Base-by-base conservation (phyloP, 148 eudicot species). In the Rheum nobile region DNA sequence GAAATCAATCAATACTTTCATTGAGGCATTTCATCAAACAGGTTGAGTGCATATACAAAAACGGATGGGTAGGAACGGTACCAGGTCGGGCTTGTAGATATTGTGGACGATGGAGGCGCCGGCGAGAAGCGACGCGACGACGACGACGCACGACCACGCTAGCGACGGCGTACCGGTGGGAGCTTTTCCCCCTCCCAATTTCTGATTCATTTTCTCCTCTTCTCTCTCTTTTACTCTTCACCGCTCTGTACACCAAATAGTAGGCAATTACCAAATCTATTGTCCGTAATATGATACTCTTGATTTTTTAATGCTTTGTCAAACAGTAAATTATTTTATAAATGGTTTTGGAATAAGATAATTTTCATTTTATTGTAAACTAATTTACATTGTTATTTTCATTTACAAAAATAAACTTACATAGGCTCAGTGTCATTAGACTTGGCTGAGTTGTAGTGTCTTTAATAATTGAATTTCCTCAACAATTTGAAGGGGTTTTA, bases 31-130 rank as follows among this genome's bases (percentile, higher is more conserved):
- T 65, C 70, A 34, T 65, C 70, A 19, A 65, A 34, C 70, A 65
- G 41, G 41, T 65, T 65, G 70, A 16, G 70, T 65, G 70, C 70
- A 6, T 14, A 1, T 4, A 14, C 10, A 32, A 34, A 65, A 17
- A 17, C 34, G 16, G 17, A 31, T 6, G 67, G 67, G 13, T 17
- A 4, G 7, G 37, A 16, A 6, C 2, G 5, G 21, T 77, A 91
- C 97, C 82, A 91, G 77, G 67, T 89, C 82, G 43, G 96, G 98
- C 80, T 93, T 93, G 75, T 77, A 90, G 77, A 90, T 74, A 76
- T 93, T 93, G 84, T 93, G 98, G 48, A 93, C 94, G 54, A 93
- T 43, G 74, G 98, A 93, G 46, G 98, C 98, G 3, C 97, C 97
- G 73, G 87, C 82, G 39, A 91, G 90, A 16, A 91, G 91, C 16